Evolutionary conservation across 257 asterid species (phyloP).

Genomic region (Solanum medicagineum): DNA sequence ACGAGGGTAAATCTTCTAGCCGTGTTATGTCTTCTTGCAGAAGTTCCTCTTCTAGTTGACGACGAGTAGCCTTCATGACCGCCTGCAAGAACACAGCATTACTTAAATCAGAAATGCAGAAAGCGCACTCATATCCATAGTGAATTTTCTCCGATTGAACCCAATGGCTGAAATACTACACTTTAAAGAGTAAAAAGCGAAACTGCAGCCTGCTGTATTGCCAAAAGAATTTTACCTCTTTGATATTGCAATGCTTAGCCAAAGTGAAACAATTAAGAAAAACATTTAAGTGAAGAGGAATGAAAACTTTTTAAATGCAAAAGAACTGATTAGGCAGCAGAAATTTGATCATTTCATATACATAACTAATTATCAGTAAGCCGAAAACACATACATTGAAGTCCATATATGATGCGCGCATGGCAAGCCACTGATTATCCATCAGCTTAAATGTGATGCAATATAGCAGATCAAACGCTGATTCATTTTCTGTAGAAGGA

Average conservation of each 20-base stretch:
- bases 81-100: slow-evolving; percentile 27
- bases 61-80: slow-evolving; percentile 98
- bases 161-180: background rate
- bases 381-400: slow-evolving; percentile 53
- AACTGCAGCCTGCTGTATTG: background rate
- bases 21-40: slow-evolving; percentile 62
- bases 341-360: background rate
- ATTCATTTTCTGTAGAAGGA: slow-evolving; percentile 60
- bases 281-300: background rate
- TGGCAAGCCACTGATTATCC: slow-evolving; percentile 95
- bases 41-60: slow-evolving; percentile 88
- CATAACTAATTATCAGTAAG: background rate
- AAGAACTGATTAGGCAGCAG: background rate
- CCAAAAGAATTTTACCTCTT: background rate
- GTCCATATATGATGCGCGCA: slow-evolving; percentile 99
- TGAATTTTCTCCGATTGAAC: background rate
- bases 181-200: background rate
- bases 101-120: background rate
- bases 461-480: slow-evolving; percentile 88
- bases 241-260: background rate
- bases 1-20: slow-evolving; percentile 88
- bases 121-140: background rate
- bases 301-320: background rate
- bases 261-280: background rate
- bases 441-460: slow-evolving; percentile 96